Conservation (phyloP, 192 early-diverging fungal genomes). For the Podochytrium sp. region DNA sequence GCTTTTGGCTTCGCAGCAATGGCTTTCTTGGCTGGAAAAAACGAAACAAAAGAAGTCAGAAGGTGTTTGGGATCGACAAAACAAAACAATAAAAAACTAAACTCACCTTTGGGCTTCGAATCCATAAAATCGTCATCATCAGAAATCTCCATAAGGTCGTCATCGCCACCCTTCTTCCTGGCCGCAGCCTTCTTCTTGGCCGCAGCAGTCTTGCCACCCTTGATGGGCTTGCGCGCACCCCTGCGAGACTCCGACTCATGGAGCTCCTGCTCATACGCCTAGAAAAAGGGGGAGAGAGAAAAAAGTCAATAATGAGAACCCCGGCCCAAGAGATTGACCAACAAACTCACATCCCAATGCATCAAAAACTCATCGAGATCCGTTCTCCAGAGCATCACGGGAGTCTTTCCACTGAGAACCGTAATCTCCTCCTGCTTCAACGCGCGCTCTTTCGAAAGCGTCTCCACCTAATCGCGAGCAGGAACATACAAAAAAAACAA, state of each 20-base stretch:
- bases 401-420: constrained; percentile 61
- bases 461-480: constrained; percentile 57
- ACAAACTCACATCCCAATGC: constrained; percentile 71
- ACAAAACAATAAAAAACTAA: neutral
- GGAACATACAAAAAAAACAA: constrained; percentile 1
- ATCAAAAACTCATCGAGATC: constrained; percentile 85
- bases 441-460: constrained; percentile 71
- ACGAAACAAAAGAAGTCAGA: too few species aligned
- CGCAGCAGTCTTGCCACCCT: neutral
- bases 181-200: constrained; percentile 5
- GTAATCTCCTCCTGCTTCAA: constrained; percentile 72
- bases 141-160: neutral
- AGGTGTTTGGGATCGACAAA: too few species aligned
- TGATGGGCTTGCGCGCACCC: constrained; percentile 24
- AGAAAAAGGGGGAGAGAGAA: neutral
- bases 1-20: constrained; percentile 18
- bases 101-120: constrained; percentile 23
- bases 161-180: neutral
- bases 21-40: constrained; percentile 28
- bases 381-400: constrained; percentile 79
- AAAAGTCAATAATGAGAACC: neutral
- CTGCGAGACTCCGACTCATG: constrained; percentile 11
- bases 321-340: too few species aligned
- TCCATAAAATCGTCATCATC: constrained; percentile 10
- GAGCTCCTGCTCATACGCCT: constrained; percentile 37